These are phyloP conservation scores for Pleurotus giganteus DNA, from an alignment of 768 basidiomycete species.

Conservation along the genomic window DNA sequence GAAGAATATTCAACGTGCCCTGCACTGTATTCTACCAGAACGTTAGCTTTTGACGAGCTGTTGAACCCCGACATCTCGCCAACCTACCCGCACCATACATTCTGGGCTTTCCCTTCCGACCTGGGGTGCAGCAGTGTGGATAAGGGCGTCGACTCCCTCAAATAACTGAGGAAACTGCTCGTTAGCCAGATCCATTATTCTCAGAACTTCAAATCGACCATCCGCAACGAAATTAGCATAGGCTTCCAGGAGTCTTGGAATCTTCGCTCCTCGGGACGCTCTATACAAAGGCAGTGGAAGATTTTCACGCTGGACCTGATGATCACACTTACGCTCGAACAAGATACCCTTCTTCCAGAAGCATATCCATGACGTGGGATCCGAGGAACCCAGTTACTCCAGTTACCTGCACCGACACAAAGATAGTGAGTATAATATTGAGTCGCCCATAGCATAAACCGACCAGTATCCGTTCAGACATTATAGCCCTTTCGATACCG, in stretches of 20 bases:
- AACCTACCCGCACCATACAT: constrained; percentile 16
- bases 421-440: background rate
- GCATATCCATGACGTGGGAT: constrained; percentile 32
- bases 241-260: constrained; percentile 12
- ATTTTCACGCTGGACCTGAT: background rate
- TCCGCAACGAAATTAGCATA: constrained; percentile 20
- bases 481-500: background rate
- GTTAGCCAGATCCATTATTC: constrained; percentile 29
- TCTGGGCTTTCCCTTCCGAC: constrained; percentile 23
- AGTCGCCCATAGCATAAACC: background rate
- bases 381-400: constrained; percentile 40
- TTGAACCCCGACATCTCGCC: background rate
- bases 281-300: constrained; percentile 16
- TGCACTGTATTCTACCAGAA: constrained; percentile 31
- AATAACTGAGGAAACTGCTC: constrained; percentile 47
- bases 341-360: constrained; percentile 34
- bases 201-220: constrained; percentile 27
- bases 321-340: constrained; percentile 33
- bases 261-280: constrained; percentile 31
- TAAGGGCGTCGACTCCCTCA: constrained; percentile 47
- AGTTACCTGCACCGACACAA: constrained; percentile 28
- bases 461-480: constrained; percentile 7
- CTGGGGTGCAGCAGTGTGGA: constrained; percentile 41
- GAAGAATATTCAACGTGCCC: constrained; percentile 39
- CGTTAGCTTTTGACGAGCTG: background rate